phyloP scores from a whole-genome alignment of 2,329 filamentous ascomycete species.

The Endoconidiophora polonica region DNA sequence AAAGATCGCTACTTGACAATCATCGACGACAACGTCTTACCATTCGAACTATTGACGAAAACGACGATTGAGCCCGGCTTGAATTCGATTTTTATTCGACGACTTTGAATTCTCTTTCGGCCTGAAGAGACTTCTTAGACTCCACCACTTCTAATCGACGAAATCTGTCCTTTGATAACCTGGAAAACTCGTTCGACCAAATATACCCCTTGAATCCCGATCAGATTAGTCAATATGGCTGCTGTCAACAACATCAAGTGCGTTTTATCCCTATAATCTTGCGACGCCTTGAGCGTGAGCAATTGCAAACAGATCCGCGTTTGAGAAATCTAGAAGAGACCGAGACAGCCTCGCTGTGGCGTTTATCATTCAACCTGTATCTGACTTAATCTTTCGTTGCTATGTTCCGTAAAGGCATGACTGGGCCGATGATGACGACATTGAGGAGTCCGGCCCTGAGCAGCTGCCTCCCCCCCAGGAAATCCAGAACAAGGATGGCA shows the following conservation, averaged over 20 bases:
- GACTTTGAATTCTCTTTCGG: too few relatives aligned
- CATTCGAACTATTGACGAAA: neutral
- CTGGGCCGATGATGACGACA: slow-evolving; percentile 93
- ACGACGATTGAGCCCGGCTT: neutral
- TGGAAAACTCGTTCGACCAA: too few relatives aligned
- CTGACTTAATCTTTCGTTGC: neutral
- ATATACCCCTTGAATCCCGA: too few relatives aligned
- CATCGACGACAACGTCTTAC: neutral
- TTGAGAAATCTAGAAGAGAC: neutral
- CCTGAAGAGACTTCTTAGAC: too few relatives aligned
- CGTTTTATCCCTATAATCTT: neutral
- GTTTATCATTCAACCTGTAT: neutral
- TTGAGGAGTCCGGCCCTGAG: slow-evolving; percentile 50
- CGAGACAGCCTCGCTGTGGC: neutral
- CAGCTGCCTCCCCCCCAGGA: slow-evolving; percentile 68
- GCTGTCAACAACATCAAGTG: slow-evolving; percentile 6
- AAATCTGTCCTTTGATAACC: too few relatives aligned
- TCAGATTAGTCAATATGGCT: slow-evolving; percentile 2
- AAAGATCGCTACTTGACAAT: too few relatives aligned
- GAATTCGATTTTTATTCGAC: neutral
- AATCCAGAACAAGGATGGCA: slow-evolving; percentile 94
- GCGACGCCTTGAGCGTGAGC: too few relatives aligned
- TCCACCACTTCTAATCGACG: too few relatives aligned
- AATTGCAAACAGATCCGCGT: too few relatives aligned
- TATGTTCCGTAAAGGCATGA: slow-evolving; percentile 34